A percentile compares a stretch with the other conserved stretches of the same genome.
phyloP scores from a whole-genome alignment of 768 basidiomycete species.

The Exidia glandulosa region DNA sequence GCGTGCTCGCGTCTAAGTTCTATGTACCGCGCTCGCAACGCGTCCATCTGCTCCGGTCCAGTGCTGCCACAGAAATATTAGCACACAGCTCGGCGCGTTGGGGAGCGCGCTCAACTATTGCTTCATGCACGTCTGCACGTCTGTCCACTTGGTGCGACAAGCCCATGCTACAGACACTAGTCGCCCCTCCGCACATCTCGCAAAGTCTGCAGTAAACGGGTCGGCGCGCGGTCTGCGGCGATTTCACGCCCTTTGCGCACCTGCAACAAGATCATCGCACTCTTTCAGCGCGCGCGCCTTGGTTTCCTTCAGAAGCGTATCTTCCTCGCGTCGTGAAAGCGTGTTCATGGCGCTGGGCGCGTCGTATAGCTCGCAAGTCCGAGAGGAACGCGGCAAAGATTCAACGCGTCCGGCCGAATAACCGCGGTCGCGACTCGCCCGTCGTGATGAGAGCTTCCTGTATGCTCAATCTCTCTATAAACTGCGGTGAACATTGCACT shows the following conservation, averaged over 20 bases:
- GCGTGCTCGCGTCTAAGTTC: slow-evolving; percentile 25
- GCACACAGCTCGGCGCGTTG: not conserved
- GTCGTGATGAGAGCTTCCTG: too few relatives aligned
- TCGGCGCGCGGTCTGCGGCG: not conserved
- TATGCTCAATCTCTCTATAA: too few relatives aligned
- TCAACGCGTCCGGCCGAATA: too few relatives aligned
- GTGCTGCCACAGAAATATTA: slow-evolving; percentile 34
- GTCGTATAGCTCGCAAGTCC: too few relatives aligned
- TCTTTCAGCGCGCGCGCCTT: slow-evolving; percentile 70
- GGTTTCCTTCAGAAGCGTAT: slow-evolving; percentile 69
- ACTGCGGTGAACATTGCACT: too few relatives aligned
- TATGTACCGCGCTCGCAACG: slow-evolving; percentile 60
- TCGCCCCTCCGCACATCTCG: slow-evolving; percentile 70
- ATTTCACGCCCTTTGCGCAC: slow-evolving; percentile 23
- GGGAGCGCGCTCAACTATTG: slow-evolving; percentile 39
- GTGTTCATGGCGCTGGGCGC: slow-evolving; percentile 59
- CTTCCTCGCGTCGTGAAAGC: slow-evolving; percentile 80
- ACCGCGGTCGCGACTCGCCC: too few relatives aligned
- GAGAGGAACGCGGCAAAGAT: too few relatives aligned
- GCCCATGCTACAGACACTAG: slow-evolving; percentile 81
- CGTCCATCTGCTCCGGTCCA: slow-evolving; percentile 61
- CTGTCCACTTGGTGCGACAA: slow-evolving; percentile 57
- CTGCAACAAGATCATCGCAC: slow-evolving; percentile 67
- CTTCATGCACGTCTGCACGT: slow-evolving; percentile 67
- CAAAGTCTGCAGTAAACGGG: slow-evolving; percentile 49